phyloP scores from a whole-genome alignment of 2,329 filamentous ascomycete species.

The Colletotrichum navitas region DNA sequence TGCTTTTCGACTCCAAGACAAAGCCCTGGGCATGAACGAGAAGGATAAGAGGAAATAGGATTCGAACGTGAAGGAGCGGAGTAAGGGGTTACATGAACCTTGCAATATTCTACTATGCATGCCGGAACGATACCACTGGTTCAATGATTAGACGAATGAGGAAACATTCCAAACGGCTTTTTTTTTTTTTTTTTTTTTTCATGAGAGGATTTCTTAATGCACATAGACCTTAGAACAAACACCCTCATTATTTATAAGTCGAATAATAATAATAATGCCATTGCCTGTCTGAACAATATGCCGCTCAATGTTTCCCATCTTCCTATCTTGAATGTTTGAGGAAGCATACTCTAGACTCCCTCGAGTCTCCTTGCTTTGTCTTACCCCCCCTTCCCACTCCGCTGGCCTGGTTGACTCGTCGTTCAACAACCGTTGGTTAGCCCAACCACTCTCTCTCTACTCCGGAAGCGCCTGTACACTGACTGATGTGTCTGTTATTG shows the following conservation, averaged over 20 bases:
- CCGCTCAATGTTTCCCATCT: neutral
- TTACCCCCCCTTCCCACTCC: neutral
- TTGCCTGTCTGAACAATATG: constrained; percentile 28
- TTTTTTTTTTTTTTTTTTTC: constrained; percentile 23
- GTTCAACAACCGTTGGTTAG: neutral
- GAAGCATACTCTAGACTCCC: neutral
- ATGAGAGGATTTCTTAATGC: constrained; percentile 33
- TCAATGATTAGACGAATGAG: constrained; percentile 23
- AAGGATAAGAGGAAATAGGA: neutral
- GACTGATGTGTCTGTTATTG: constrained; percentile 12
- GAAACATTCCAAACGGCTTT: neutral
- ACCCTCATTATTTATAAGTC: constrained; percentile 30
- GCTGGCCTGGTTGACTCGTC: neutral
- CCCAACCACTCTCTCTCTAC: neutral
- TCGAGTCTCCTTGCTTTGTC: neutral
- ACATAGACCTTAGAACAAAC: constrained; percentile 30
- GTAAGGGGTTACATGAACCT: neutral
- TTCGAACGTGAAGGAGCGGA: neutral
- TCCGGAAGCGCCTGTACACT: neutral
- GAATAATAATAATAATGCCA: constrained; percentile 32
- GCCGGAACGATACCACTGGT: constrained; percentile 36
- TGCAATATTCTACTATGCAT: constrained; percentile 12
- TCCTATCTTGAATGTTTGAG: neutral
- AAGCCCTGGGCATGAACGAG: accelerated
- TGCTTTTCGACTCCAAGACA: too few relatives aligned